Evolutionary conservation across 2,329 filamentous ascomycete species (phyloP).

Genomic region (Aaosphaeria arxii): DNA sequence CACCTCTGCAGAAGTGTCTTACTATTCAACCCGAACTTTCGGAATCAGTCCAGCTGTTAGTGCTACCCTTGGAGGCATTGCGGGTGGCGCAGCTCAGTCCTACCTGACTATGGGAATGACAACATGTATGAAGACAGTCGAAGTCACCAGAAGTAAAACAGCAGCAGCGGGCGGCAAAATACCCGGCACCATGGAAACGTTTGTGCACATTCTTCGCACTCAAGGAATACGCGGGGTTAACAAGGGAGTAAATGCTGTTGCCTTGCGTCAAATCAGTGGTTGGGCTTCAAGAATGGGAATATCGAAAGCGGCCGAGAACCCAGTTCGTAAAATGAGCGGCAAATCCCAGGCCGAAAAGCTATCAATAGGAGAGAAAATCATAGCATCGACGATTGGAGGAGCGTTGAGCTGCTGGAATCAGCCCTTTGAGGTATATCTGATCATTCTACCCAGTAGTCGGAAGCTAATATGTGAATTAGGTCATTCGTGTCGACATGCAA

Average conservation of each 20-base stretch:
- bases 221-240: background rate
- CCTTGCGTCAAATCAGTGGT: background rate
- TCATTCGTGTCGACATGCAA: background rate
- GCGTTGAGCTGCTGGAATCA: background rate
- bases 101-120: background rate
- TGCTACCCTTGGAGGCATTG: background rate
- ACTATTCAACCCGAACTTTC: background rate
- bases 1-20: background rate
- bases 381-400: background rate
- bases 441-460: no score
- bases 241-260: background rate
- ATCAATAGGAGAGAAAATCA: background rate
- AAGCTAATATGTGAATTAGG: background rate
- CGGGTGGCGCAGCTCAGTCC: background rate
- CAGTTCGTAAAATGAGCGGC: background rate
- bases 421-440: background rate
- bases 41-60: background rate
- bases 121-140: background rate
- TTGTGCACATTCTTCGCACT: background rate
- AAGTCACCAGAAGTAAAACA: background rate
- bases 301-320: background rate
- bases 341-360: background rate
- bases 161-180: background rate
- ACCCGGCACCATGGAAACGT: background rate
- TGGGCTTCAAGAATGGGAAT: background rate